Percentiles rank a stretch among this genome's conserved stretches.
Conservation (phyloP, 2,329 filamentous ascomycete species). For the Botrytis squamosa region DNA sequence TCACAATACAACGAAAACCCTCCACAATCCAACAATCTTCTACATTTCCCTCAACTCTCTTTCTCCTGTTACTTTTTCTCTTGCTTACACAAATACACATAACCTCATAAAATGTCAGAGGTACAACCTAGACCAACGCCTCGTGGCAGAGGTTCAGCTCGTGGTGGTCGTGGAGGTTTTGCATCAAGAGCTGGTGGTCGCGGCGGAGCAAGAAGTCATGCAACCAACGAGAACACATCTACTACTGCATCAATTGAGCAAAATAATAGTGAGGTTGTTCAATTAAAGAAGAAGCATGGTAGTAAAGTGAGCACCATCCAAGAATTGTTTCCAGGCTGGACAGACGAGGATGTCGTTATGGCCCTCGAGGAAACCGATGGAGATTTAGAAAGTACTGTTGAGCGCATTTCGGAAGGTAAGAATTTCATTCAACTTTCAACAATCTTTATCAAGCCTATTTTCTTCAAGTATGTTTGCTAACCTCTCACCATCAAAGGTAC, state of each 20-base stretch:
- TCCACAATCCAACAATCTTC: constrained; percentile 17
- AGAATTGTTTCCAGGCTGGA: constrained; percentile 95
- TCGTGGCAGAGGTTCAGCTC: constrained; percentile 87
- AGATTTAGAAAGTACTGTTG: constrained; percentile 71
- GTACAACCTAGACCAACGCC: constrained; percentile 79
- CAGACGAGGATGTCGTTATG: constrained; percentile 89
- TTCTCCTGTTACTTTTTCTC: constrained; percentile 26
- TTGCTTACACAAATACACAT: constrained; percentile 31
- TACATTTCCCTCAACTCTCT: constrained; percentile 26
- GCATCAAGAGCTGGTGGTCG: constrained; percentile 67
- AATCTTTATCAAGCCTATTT: not conserved
- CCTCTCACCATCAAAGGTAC: constrained; percentile 52
- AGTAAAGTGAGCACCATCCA: constrained; percentile 77
- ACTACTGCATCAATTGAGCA: constrained; percentile 59
- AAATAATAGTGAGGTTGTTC: constrained; percentile 85
- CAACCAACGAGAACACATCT: constrained; percentile 67
- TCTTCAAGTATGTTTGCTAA: constrained; percentile 20
- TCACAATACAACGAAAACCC: constrained; percentile 10
- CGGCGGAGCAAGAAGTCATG: constrained; percentile 58
- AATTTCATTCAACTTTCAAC: not conserved
- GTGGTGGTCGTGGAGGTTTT: constrained; percentile 79
- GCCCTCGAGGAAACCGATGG: constrained; percentile 86
- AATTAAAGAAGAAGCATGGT: constrained; percentile 88
- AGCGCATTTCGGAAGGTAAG: constrained; percentile 77
- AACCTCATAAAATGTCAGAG: constrained; percentile 69